Evolutionary conservation across 768 basidiomycete species (phyloP).

Genomic region (Amanita pseudoporphyria): DNA sequence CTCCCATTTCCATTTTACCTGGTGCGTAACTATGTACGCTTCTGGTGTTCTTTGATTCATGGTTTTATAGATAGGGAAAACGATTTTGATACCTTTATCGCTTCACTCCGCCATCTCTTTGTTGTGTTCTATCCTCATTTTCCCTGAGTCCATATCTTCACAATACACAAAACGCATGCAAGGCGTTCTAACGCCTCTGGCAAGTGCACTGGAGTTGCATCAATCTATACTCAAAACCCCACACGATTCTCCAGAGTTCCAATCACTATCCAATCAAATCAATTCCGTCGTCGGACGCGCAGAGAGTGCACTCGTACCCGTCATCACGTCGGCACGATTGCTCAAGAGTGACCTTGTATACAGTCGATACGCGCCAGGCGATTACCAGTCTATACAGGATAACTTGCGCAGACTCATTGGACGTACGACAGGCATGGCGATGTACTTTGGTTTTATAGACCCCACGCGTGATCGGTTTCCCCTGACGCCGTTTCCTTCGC

Average conservation of each 20-base stretch:
- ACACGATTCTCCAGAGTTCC: slow-evolving; percentile 31
- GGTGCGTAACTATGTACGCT: slow-evolving; percentile 17
- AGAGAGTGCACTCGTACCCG: slow-evolving; percentile 42
- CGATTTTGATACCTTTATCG: slow-evolving; percentile 45
- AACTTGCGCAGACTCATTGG: slow-evolving; percentile 41
- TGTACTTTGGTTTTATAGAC: slow-evolving; percentile 58
- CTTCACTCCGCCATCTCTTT: slow-evolving; percentile 53
- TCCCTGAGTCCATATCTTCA: slow-evolving; percentile 55
- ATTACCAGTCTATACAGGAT: slow-evolving; percentile 42
- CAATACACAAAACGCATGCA: slow-evolving; percentile 44
- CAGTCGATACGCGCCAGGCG: slow-evolving; percentile 46
- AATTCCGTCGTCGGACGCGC: slow-evolving; percentile 22
- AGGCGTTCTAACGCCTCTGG: slow-evolving; percentile 38
- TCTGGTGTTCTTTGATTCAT: neutral
- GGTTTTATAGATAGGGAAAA: slow-evolving; percentile 31
- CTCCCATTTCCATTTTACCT: slow-evolving; percentile 59
- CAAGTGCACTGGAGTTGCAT: slow-evolving; percentile 36
- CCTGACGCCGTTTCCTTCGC: slow-evolving; percentile 32
- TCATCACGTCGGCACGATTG: slow-evolving; percentile 42
- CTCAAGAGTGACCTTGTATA: slow-evolving; percentile 52
- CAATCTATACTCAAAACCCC: slow-evolving; percentile 32
- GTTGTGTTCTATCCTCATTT: slow-evolving; percentile 40
- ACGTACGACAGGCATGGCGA: slow-evolving; percentile 49
- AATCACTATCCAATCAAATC: slow-evolving; percentile 20
- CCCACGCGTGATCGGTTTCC: slow-evolving; percentile 51